Evolutionary conservation across 306 rosid genomes (phyloP).

Genomic region (Vigna trinervia): DNA sequence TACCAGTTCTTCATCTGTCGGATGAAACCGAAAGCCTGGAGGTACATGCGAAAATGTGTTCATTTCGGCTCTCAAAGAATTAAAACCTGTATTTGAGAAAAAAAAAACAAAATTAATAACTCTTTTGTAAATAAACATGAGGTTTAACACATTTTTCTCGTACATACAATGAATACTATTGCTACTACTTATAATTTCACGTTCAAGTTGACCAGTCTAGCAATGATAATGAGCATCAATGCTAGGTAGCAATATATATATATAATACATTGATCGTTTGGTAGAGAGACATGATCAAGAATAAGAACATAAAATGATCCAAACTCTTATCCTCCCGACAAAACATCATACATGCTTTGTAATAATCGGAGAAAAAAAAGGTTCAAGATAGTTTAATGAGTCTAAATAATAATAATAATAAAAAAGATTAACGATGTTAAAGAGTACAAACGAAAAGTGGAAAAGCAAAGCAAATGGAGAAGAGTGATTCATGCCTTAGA

Average conservation of each 20-base stretch:
- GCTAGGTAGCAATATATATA: background rate
- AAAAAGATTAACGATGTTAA: background rate
- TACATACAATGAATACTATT: background rate
- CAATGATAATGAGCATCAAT: background rate
- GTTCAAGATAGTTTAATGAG: background rate
- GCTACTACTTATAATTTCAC: background rate
- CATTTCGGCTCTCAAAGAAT: slow-evolving; percentile 53
- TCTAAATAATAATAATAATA: background rate
- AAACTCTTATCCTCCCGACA: background rate
- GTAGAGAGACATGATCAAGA: background rate
- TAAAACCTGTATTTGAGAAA: slow-evolving; percentile 51
- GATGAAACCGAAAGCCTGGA: slow-evolving; percentile 94
- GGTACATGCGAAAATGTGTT: slow-evolving; percentile 84
- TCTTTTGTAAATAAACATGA: slow-evolving; percentile 17
- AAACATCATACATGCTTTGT: background rate
- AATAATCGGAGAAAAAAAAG: background rate
- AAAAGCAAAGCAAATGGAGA: slow-evolving; percentile 8
- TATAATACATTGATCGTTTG: background rate
- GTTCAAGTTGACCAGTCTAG: background rate
- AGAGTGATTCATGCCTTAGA: slow-evolving; percentile 13
- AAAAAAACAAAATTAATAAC: slow-evolving; percentile 23
- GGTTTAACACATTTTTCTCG: background rate
- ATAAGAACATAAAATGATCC: background rate
- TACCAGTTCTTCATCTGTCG: slow-evolving; percentile 93
- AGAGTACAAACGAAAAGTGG: background rate